phyloP scores from a whole-genome alignment of 306 rosid genomes.

The Echinosophora koreensis region DNA sequence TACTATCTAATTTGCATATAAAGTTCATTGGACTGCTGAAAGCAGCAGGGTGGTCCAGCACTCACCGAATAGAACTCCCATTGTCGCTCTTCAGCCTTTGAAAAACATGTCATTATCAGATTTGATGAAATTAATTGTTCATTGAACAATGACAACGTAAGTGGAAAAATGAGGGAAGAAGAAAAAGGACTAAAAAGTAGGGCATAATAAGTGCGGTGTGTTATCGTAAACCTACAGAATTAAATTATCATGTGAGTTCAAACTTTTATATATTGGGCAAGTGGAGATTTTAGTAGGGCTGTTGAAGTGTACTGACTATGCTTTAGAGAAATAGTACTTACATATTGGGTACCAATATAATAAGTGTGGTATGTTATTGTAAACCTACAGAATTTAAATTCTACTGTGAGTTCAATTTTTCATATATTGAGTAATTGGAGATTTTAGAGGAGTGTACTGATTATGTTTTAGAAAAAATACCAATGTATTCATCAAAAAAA shows the following conservation, averaged over 20 bases:
- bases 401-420: neutral
- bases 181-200: neutral
- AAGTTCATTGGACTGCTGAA: conserved; percentile 32
- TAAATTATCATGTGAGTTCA: neutral
- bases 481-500: too few relatives aligned
- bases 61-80: conserved; percentile 37
- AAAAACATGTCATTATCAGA: neutral
- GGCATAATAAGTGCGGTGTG: conserved; percentile 32
- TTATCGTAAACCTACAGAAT: conserved; percentile 37
- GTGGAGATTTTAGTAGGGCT: conserved; percentile 3
- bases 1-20: too few relatives aligned
- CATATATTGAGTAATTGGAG: neutral
- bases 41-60: conserved; percentile 48
- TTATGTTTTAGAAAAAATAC: too few relatives aligned
- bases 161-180: neutral
- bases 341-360: neutral
- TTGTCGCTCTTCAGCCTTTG: conserved; percentile 4
- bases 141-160: neutral
- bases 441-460: too few relatives aligned
- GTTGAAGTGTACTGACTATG: conserved; percentile 22
- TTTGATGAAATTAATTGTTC: conserved; percentile 33
- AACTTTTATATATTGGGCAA: neutral
- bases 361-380: conserved; percentile 41
- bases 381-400: conserved; percentile 34
- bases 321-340: neutral